Conservation (phyloP, 1,284 basidiomycete genomes). For the Cystobasidiaceae sp. region DNA sequence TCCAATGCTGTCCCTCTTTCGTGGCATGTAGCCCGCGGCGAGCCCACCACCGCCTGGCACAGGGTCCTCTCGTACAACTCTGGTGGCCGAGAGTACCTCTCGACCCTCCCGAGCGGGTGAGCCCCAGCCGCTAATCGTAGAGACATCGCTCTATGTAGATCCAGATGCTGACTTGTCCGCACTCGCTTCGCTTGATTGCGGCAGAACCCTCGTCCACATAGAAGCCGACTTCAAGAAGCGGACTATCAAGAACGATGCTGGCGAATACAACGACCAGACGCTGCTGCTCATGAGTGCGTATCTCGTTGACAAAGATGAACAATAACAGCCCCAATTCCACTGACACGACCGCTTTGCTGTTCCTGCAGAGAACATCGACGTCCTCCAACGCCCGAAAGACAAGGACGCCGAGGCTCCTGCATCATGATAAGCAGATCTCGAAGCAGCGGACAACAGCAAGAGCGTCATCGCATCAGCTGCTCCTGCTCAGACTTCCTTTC, state of each 20-base stretch:
- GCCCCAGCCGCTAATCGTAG: neutral
- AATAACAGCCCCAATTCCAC: no score
- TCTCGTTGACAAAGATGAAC: no score
- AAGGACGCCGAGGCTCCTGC: no score
- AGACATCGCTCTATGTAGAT: neutral
- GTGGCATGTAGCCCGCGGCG: conserved; percentile 52
- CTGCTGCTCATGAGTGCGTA: conserved; percentile 16
- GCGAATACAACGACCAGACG: conserved; percentile 33
- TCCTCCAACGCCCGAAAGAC: no score
- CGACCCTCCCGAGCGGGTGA: conserved; percentile 59
- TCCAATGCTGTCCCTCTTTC: neutral
- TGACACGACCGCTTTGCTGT: no score
- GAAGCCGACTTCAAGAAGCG: conserved; percentile 38
- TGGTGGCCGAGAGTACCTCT: conserved; percentile 57
- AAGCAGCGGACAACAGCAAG: no score
- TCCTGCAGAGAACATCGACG: no score
- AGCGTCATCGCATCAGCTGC: no score
- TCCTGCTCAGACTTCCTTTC: no score
- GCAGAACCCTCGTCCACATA: conserved; percentile 39
- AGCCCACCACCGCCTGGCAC: conserved; percentile 64
- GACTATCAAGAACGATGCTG: conserved; percentile 31
- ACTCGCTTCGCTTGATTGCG: neutral
- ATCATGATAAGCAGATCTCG: no score
- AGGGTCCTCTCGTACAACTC: conserved; percentile 64
- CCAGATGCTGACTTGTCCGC: neutral